Base-by-base conservation (phyloP, 2,329 filamentous ascomycete genomes). In the Aspergillus oerlinghausenensis region DNA sequence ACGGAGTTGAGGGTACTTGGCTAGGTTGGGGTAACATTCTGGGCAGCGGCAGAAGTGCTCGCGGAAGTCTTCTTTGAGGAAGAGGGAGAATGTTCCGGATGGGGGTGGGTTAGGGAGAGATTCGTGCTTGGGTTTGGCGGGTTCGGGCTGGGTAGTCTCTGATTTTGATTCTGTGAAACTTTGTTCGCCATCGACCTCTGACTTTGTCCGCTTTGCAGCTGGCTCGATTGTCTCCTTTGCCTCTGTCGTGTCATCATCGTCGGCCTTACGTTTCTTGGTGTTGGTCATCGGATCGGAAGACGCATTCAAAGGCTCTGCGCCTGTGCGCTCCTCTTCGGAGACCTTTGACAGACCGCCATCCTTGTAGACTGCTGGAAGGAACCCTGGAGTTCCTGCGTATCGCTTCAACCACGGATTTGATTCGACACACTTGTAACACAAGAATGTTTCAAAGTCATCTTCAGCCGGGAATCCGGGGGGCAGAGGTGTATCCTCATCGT, bases 401-500 rank as follows among this genome's bases (percentile, higher is more conserved):
- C 81, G 80, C 76, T 93, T 95, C 72, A 97, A 88, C 94, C 94
- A 99, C 0, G 92, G 90, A 65, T 92, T 85, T 1, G 91, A 85
- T 43, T 92, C 86, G 14, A 96, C 83, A 65, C 94, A 99, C 70
- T 96, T 95, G 79, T 94, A 96, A 78, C 94, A 99, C 40, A 99
- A 82, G 67, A 97, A 88, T 28, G 88, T 85, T 53, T 95, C 91
- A 63, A 99, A 99, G 29, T 88, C 86, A 28, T 96, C 91, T 66
- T 97, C 93, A 0, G 82, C 80, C 0, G 94, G 94, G 64, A 99
- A 99, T 1, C 91, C 91, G 0, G 88, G 85, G 0, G 93, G 93
- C 55, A 90, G 79, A 0, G 90, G 89, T 0, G 83, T 74, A 28
- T 84, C 83, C 1, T 82, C 80, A 4, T 79, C 74, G 2, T 75